Evolutionary conservation across 2,329 filamentous ascomycete species (phyloP).

Genomic region (Aspergillus ochraceus): DNA sequence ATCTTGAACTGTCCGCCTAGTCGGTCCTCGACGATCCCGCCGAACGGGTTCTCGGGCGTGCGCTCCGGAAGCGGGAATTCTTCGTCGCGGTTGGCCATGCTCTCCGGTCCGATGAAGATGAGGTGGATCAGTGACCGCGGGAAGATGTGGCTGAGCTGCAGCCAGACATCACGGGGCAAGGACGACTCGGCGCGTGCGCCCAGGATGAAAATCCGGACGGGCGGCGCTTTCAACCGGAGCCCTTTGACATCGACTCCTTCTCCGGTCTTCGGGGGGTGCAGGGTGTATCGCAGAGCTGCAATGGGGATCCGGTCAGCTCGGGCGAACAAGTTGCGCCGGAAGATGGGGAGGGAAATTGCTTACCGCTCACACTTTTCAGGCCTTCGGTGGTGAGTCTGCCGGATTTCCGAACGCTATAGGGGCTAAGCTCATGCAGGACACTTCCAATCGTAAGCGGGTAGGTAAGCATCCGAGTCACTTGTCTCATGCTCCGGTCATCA

Average conservation of each 20-base stretch:
- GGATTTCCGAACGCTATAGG: constrained; percentile 75
- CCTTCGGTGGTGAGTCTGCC: constrained; percentile 83
- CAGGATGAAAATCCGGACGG: constrained; percentile 87
- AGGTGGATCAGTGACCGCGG: constrained; percentile 87
- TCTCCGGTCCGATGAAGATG: constrained; percentile 92
- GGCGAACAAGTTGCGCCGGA: not conserved
- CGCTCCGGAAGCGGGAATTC: constrained; percentile 89
- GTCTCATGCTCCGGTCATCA: constrained; percentile 83
- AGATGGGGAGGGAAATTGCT: constrained; percentile 33
- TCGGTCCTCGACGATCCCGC: constrained; percentile 89
- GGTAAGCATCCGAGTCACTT: constrained; percentile 88
- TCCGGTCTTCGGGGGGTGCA: constrained; percentile 82
- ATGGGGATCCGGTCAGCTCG: not conserved
- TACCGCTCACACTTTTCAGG: constrained; percentile 89
- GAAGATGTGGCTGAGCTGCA: constrained; percentile 92
- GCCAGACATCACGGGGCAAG: constrained; percentile 88
- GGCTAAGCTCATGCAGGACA: constrained; percentile 89
- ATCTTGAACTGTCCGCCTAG: constrained; percentile 91
- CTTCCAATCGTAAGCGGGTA: constrained; percentile 92
- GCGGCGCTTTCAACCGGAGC: constrained; percentile 78
- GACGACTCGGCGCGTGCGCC: constrained; percentile 97
- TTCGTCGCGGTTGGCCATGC: constrained; percentile 88
- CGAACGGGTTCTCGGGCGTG: constrained; percentile 84
- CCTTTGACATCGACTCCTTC: constrained; percentile 73
- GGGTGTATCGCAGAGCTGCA: constrained; percentile 82